Evolutionary conservation across 192 early-diverging fungal genomes (phyloP).

Genomic region (Jimgerdemannia lactiflua): DNA sequence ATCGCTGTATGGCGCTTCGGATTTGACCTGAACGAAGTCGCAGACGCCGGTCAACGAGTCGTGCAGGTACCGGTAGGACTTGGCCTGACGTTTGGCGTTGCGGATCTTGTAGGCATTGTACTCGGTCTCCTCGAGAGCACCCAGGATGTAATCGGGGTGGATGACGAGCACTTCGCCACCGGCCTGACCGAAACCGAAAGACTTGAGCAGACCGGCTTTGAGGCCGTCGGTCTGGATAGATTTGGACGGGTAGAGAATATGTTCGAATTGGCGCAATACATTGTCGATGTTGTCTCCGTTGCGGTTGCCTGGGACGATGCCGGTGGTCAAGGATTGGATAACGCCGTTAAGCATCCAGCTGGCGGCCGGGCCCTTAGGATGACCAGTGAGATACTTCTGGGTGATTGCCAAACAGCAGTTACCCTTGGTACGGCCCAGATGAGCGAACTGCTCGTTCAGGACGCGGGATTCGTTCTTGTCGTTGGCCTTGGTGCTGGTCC

Average conservation of each 20-base stretch:
- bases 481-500: constrained; percentile 92
- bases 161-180: constrained; percentile 86
- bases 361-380: constrained; percentile 96
- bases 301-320: constrained; percentile 91
- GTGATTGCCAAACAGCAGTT: constrained; percentile 76
- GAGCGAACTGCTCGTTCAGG: constrained; percentile 78
- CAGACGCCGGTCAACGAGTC: constrained; percentile 79
- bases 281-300: constrained; percentile 85
- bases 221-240: constrained; percentile 89
- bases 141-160: constrained; percentile 85
- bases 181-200: constrained; percentile 95
- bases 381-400: constrained; percentile 95
- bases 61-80: constrained; percentile 89
- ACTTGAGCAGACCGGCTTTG: constrained; percentile 89
- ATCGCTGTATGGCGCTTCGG: constrained; percentile 79
- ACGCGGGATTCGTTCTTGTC: constrained; percentile 93
- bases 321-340: constrained; percentile 79
- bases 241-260: constrained; percentile 79
- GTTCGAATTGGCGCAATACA: constrained; percentile 70
- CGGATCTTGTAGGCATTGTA: constrained; percentile 70
- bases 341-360: constrained; percentile 97
- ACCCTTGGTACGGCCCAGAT: constrained; percentile 85
- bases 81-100: constrained; percentile 68
- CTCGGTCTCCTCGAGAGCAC: constrained; percentile 62
- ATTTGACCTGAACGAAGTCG: constrained; percentile 87